These are phyloP conservation scores for Flaveria floridana DNA, from an alignment of 140 eudicot genomes.

Conservation along the genomic window DNA sequence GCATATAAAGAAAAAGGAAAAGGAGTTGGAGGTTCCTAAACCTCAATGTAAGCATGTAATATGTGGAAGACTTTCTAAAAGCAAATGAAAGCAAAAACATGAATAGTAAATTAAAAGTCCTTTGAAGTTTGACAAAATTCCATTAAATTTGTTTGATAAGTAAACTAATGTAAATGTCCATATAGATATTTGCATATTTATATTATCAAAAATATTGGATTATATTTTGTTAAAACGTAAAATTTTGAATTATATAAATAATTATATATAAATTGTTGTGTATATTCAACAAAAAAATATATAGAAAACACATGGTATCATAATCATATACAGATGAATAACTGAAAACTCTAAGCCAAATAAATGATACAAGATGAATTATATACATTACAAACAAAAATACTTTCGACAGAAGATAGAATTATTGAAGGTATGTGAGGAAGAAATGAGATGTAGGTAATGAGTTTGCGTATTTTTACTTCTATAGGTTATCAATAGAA, in stretches of 20 bases:
- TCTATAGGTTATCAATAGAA: no score
- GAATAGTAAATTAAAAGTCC: constrained; percentile 21
- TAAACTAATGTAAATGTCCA: neutral
- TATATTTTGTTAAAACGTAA: no score
- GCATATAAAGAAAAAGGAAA: constrained; percentile 29
- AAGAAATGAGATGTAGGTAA: no score
- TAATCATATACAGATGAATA: no score
- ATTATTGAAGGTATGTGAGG: no score
- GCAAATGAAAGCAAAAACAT: constrained; percentile 26
- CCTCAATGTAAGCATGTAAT: constrained; percentile 42
- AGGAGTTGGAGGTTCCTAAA: constrained; percentile 36
- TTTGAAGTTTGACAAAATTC: constrained; percentile 8
- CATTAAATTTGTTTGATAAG: neutral
- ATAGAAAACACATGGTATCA: no score
- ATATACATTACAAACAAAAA: no score
- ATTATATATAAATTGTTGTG: neutral
- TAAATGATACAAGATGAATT: no score
- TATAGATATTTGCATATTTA: neutral
- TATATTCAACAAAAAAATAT: no score
- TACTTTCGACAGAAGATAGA: no score
- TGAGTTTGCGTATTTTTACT: no score
- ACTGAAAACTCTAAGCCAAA: no score
- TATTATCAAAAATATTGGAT: neutral
- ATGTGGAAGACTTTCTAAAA: constrained; percentile 31
- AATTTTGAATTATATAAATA: neutral